phyloP scores from a whole-genome alignment of 2,329 filamentous ascomycete genomes.

The Alternaria sp. region DNA sequence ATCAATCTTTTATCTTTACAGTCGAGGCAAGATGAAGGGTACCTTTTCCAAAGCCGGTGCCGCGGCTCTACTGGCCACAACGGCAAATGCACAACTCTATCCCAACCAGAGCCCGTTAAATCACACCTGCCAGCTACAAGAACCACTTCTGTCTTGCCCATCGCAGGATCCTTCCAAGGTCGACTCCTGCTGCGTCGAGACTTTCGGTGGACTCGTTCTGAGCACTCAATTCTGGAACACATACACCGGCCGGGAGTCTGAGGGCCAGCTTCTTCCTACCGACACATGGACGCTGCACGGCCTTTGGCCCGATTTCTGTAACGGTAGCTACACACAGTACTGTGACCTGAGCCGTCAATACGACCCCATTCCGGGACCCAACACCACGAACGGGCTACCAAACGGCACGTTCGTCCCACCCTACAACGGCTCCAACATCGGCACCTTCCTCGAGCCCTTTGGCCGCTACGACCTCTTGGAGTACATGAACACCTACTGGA shows the following conservation, averaged over 20 bases:
- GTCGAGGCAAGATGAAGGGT: slow-evolving; percentile 28
- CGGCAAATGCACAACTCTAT: slow-evolving; percentile 51
- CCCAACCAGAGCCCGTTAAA: slow-evolving; percentile 58
- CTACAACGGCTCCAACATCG: slow-evolving; percentile 65
- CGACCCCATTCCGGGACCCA: slow-evolving; percentile 66
- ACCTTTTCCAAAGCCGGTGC: slow-evolving; percentile 20
- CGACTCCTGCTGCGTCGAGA: slow-evolving; percentile 70
- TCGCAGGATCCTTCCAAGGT: slow-evolving; percentile 46
- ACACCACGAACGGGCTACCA: slow-evolving; percentile 65
- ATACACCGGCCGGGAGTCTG: slow-evolving; percentile 64
- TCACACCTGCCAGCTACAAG: slow-evolving; percentile 61
- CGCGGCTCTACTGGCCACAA: slow-evolving; percentile 26
- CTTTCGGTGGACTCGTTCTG: slow-evolving; percentile 67
- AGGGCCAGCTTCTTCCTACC: slow-evolving; percentile 64
- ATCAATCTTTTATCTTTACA: neutral
- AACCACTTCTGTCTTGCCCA: slow-evolving; percentile 43
- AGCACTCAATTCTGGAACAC: slow-evolving; percentile 70
- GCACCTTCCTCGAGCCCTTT: slow-evolving; percentile 64
- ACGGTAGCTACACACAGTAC: slow-evolving; percentile 69
- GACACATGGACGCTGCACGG: slow-evolving; percentile 67
- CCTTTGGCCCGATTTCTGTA: slow-evolving; percentile 49
- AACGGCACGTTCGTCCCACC: slow-evolving; percentile 61
- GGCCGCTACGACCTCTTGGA: slow-evolving; percentile 65
- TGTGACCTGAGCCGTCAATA: slow-evolving; percentile 70
- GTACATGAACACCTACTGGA: slow-evolving; percentile 72